Evolutionary conservation across 2,329 filamentous ascomycete genomes (phyloP).

Genomic region (Blumeria graminis): DNA sequence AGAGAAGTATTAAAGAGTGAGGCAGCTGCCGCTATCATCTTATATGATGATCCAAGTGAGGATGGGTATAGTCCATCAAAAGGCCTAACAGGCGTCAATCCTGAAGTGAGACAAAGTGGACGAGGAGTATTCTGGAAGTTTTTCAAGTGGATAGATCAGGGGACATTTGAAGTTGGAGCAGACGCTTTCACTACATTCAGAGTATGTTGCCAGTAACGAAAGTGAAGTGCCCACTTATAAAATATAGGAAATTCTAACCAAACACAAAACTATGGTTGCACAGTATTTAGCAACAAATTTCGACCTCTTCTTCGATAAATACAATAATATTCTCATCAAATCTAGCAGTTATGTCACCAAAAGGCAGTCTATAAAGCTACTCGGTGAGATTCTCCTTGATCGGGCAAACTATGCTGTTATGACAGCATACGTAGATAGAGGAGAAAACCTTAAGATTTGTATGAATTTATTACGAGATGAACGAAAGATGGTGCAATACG

Average conservation of each 20-base stretch:
- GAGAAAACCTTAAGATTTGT: conserved; percentile 89
- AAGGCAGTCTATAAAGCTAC: conserved; percentile 86
- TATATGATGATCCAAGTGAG: conserved; percentile 63
- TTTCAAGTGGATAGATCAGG: conserved; percentile 92
- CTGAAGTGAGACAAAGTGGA: conserved; percentile 50
- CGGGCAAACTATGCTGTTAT: conserved; percentile 94
- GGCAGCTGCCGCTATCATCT: conserved; percentile 66
- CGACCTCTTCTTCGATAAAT: conserved; percentile 73
- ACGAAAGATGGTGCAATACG: conserved; percentile 97
- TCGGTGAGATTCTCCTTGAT: conserved; percentile 85
- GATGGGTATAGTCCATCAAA: conserved; percentile 41
- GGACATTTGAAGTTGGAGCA: conserved; percentile 86
- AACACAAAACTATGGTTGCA: conserved; percentile 77
- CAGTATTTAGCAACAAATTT: conserved; percentile 79
- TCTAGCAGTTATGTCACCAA: conserved; percentile 96
- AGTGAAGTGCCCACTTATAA: conserved; percentile 4
- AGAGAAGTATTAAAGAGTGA: conserved; percentile 79
- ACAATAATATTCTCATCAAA: conserved; percentile 70
- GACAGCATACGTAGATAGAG: conserved; percentile 87
- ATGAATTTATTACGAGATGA: conserved; percentile 95
- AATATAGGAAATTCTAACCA: conserved; percentile 69
- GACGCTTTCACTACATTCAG: conserved; percentile 96
- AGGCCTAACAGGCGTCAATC: conserved; percentile 54
- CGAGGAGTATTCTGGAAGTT: conserved; percentile 88
- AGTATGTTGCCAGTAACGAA: conserved; percentile 24